Evolutionary conservation across 352 stramenopile species (phyloP).

Genomic region (Phytophthora fragariae): DNA sequence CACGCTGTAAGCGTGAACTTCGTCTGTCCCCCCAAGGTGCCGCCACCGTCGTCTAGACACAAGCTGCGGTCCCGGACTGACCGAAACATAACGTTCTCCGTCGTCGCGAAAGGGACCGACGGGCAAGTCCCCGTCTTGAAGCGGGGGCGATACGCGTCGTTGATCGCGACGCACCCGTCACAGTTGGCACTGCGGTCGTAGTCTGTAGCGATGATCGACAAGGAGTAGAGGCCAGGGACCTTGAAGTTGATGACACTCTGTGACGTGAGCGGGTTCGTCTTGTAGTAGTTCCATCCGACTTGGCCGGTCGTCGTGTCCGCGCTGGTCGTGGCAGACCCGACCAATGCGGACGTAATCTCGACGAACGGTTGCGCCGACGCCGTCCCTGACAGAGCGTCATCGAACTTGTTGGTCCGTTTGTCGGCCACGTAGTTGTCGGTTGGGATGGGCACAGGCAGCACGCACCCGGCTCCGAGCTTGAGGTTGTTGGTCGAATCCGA

Average conservation of each 20-base stretch:
- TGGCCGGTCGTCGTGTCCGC: not conserved
- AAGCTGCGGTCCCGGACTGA: not conserved
- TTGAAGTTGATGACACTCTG: slow-evolving; percentile 43
- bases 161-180: slow-evolving; percentile 48
- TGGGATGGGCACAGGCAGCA: slow-evolving; percentile 39
- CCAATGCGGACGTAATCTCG: not conserved
- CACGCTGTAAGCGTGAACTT: not conserved
- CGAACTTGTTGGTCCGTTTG: slow-evolving; percentile 34
- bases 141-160: slow-evolving; percentile 46
- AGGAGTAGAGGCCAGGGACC: slow-evolving; percentile 48
- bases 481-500: slow-evolving; percentile 1
- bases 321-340: not conserved
- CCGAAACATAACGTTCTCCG: not conserved
- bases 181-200: slow-evolving; percentile 42
- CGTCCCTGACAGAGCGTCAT: not conserved
- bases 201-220: slow-evolving; percentile 47
- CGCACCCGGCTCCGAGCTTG: slow-evolving; percentile 4
- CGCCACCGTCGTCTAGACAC: not conserved
- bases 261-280: slow-evolving; percentile 23
- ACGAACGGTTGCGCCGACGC: slow-evolving; percentile 9
- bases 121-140: not conserved
- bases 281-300: slow-evolving; percentile 49
- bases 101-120: not conserved
- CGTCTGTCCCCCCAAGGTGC: not conserved
- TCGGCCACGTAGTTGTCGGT: slow-evolving; percentile 61